Percentiles rank a stretch among this genome's conserved stretches.
These are phyloP conservation scores for Stachybotrys elegans DNA, from an alignment of 2,329 filamentous ascomycete genomes.

Conservation along the genomic window DNA sequence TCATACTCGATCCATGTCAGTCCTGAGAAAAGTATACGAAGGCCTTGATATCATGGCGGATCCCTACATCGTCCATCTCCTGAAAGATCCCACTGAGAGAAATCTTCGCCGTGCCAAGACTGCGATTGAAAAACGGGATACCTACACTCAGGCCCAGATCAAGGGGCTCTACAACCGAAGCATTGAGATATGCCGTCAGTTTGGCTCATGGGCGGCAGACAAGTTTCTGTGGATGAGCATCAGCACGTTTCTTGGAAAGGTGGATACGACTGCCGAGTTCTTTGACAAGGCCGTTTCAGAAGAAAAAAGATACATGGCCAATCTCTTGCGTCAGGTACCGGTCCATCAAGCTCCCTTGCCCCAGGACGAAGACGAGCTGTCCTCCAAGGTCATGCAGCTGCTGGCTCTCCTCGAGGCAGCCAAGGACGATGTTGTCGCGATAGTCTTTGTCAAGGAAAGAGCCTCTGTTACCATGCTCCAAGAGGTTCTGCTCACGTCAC, in stretches of 20 bases:
- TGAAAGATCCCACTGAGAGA: conserved; percentile 32
- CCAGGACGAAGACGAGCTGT: conserved; percentile 31
- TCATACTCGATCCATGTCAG: conserved; percentile 30
- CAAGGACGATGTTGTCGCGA: conserved; percentile 43
- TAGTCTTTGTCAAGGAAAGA: conserved; percentile 64
- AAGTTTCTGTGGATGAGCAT: conserved; percentile 54
- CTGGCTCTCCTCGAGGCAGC: conserved; percentile 43
- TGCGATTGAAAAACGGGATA: conserved; percentile 38
- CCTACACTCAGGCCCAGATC: conserved; percentile 51
- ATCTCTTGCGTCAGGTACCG: conserved; percentile 34
- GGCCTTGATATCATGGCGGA: conserved; percentile 54
- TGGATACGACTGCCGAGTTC: conserved; percentile 14
- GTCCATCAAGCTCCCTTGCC: not conserved
- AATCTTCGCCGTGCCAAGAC: conserved; percentile 32
- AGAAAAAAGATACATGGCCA: conserved; percentile 52
- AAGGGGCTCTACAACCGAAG: conserved; percentile 47
- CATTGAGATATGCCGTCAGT: conserved; percentile 44
- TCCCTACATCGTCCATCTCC: conserved; percentile 50
- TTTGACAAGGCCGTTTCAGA: conserved; percentile 38
- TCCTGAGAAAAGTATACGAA: conserved; percentile 34
- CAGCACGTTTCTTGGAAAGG: conserved; percentile 21
- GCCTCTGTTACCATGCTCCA: conserved; percentile 55
- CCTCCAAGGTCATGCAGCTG: conserved; percentile 53
- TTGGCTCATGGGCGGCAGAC: conserved; percentile 67
- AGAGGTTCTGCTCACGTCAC: conserved; percentile 50